Evolutionary conservation across 1,284 basidiomycete genomes (phyloP), one percentile per base, ranked within the genome.

Genomic region (Melampsora americana): DNA sequence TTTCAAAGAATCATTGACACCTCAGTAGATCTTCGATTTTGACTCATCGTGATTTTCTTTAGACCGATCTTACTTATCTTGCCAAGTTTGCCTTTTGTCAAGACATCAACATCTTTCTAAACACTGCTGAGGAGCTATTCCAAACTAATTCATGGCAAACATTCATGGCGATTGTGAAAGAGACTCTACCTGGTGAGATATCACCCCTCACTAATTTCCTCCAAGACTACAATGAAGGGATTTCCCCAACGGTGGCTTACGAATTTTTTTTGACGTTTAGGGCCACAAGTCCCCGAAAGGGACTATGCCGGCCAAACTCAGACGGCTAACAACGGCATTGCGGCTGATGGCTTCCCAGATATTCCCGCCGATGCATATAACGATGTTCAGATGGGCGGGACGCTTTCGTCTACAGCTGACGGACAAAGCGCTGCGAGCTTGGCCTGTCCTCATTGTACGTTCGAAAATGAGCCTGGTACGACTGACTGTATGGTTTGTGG

Each of bases 391-490:
- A 79, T 79, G 46, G 81, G 80, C 26, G 81, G 79, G 35, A 81
- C 80, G 30, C 32, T 39, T 62, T 14, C 28, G 32, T 35, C 60
- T 59, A 18, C 74, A 69, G 12, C 42, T n/a, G 61, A 50, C 46
- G n/a, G 16, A 20, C 18, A 46, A 53, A 46, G 39, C 39, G 84
- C 83, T 42, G 83, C 80, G 11, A 79, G 86, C 69, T 87, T 87
- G 78, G 86, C 90, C 48, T 99, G 96, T 83, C 95, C 94, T 12
- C 93, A 98, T 83, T 98, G 95, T 84, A 99, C 96, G 11, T 96
- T 93, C 81, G 93, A 93, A 84, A 99, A 99, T 83, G 84, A 85
- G 5, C 86, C 89, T 69, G 86, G 88, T 5, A 87, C 88, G 14
- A 86, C 85, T 7, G 95, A 99, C 82, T 99, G 95, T 82, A 93